Evolutionary conservation across 495 filamentous ascomycete genomes (phyloP), one percentile per base, ranked within the genome.

Genomic region (Tuber indicum): DNA sequence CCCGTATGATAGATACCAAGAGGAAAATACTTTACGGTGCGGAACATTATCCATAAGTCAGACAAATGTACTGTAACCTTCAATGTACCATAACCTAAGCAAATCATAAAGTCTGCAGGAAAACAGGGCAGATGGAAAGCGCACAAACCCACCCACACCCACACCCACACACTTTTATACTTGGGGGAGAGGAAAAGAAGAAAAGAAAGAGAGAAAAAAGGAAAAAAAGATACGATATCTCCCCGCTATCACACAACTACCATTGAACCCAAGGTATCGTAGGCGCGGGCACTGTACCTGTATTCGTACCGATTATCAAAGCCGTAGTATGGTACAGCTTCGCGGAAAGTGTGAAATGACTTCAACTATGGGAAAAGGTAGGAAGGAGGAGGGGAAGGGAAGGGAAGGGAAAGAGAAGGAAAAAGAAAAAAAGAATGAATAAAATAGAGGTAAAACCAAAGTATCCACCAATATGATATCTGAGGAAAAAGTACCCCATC

Each of bases 41-140:
- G 9, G 49, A 58, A 23, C 10, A 58, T 26, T 1, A 58, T 10
- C n/a, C n/a, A 66, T 66, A 66, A 66, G 58, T 66, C 3, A 32
- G 12, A 26, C 58, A 66, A 32, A 62, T 9, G 26, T 32, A 32
- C 3, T 7, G 10, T 66, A 66, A 66, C 58, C 58, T 66, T 32
- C 58, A 16, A 32, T 2, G n/a, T 66, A 66, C 58, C 10, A 10
- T 66, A 66, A 66, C 58, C n/a, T 32, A 66, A 66, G 26, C 58
- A 66, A 66, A 66, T 66, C 58, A 66, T 66, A 66, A 66, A 66
- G 58, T 66, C n/a, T 32, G 32, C 58, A 66, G 58, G 26, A 66
- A 66, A 66, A 32, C 58, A 66, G 23, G 58, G 58, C n/a, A 66
- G 58, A 66, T 66, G 58, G 58, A 66, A 52, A 32, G 26, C 58